Evolutionary conservation across 2,329 filamentous ascomycete genomes (phyloP), one percentile per base, ranked within the genome.

Genomic region (Coleophoma cylindrospora): DNA sequence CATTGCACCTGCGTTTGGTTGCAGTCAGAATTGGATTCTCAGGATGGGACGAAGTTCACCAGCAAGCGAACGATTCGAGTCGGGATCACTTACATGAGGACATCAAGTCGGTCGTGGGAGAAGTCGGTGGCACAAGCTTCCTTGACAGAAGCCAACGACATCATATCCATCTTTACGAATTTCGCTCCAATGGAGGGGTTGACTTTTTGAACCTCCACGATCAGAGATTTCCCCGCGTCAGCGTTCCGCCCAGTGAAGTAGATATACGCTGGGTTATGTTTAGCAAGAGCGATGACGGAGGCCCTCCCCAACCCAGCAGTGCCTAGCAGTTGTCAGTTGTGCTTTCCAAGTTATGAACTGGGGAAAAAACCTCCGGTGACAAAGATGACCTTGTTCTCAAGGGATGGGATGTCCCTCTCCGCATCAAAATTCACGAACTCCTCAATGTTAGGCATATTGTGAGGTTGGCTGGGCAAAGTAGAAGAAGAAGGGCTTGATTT

Each of bases 91-190:
- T 27, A 27, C 27, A 27, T 27, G 27, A 27, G 27, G 27, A 27
- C 7, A 27, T 27, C 27, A 27, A 27, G 27, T 3, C 27, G 27
- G 27, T 27, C 27, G 4, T 27, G 27, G 27, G 64, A 13, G 60
- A 53, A 21, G 63, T 60, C 15, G 66, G 54, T 1, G 60, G 48
- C 52, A 1, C 70, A 71, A 1, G 74, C 73, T 10, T 58, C 48
- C 43, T 69, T 66, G 53, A 78, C 62, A 8, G 69, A 73, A 8
- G 61, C 62, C 12, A 75, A 64, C 6, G 68, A 73, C 2, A 65
- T 47, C 17, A 79, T 66, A 54, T 76, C 72, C 48, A 64, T 33
- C 15, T 47, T 34, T 7, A 52, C 21, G 17, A 45, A 45, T 10
- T 45, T 33, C 13, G 49, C 17, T 33, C 38, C 47, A 15, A 27